A percentile compares a stretch with the other conserved stretches of the same genome.
Evolutionary conservation across 306 rosid species (phyloP).

Genomic region (Biancaea sappan): DNA sequence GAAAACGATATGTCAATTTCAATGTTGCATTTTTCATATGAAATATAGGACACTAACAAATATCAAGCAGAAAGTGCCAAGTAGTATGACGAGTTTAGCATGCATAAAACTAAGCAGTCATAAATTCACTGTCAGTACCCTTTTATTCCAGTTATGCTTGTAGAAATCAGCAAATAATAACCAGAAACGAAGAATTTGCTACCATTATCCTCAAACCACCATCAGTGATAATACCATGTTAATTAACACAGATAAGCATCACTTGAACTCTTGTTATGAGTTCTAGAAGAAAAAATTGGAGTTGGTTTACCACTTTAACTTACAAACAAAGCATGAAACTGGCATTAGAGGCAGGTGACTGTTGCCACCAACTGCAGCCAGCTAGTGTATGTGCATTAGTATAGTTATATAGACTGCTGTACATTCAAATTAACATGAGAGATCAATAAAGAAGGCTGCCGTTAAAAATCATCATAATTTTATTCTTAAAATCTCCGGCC

Average conservation of each 20-base stretch:
- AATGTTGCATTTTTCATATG: conserved; percentile 21
- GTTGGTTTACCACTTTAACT: neutral
- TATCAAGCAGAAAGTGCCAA: conserved; percentile 34
- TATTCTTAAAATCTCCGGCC: neutral
- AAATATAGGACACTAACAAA: conserved; percentile 24
- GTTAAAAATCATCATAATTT: conserved; percentile 19
- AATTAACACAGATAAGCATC: conserved; percentile 2
- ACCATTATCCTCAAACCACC: neutral
- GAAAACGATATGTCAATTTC: conserved; percentile 13
- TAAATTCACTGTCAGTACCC: neutral
- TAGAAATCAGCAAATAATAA: neutral
- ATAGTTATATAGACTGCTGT: neutral
- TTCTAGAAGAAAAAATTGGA: conserved; percentile 21
- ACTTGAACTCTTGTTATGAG: conserved; percentile 18
- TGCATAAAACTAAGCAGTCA: neutral
- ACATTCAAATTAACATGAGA: neutral
- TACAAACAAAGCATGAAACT: neutral
- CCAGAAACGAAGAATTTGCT: neutral
- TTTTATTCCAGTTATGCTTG: neutral
- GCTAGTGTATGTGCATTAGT: conserved; percentile 7
- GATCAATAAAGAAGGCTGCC: conserved; percentile 17
- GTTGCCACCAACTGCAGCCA: neutral
- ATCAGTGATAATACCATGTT: conserved; percentile 6
- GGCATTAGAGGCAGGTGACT: neutral
- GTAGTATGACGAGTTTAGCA: conserved; percentile 6